Evolutionary conservation across 2,329 filamentous ascomycete genomes (phyloP), one percentile per base, ranked within the genome.

Genomic region (Talaromyces sp.): DNA sequence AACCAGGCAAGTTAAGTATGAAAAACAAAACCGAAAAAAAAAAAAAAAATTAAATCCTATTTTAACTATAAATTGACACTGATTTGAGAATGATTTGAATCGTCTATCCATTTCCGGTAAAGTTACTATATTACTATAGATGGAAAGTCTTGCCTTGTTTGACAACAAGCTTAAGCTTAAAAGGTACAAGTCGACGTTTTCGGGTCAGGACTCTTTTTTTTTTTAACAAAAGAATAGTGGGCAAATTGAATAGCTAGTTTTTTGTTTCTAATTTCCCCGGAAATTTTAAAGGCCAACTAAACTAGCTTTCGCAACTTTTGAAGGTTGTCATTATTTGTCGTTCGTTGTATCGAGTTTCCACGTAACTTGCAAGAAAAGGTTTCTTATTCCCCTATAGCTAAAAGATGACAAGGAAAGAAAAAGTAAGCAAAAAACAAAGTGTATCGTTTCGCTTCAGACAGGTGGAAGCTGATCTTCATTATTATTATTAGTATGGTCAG

Each of bases 61-160:
- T 46, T 24, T 46, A 21, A 46, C n/a, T 19, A 24, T 19, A 19
- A 46, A 24, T 14, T 46, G n/a, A 46, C 24, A 13, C 43, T 21
- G 24, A 46, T 24, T 46, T 19, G 21, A 46, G 19, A 46, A 13
- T 10, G 24, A 46, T 11, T 21, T 21, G 7, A 21, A 46, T 24
- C 10, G 6, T 24, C 9, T 46, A 46, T n/a, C 59, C 58, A 2
- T 35, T 53, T 60, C 32, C 50, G 59, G 59, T 58, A 61, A 61
- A 21, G 32, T n/a, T n/a, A n/a, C n/a, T n/a, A n/a, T n/a, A 51
- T 61, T 61, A 61, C 59, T 61, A 21, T 32, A 61, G 27, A 41
- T 17, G 59, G 55, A 61, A 61, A 54, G n/a, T 53, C 38, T 38
- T 38, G 21, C 32, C 32, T n/a, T 19, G 35, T 41, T 38, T 14